Conservation (phyloP, 2,329 filamentous ascomycete genomes). For the Colletotrichum truncatum region DNA sequence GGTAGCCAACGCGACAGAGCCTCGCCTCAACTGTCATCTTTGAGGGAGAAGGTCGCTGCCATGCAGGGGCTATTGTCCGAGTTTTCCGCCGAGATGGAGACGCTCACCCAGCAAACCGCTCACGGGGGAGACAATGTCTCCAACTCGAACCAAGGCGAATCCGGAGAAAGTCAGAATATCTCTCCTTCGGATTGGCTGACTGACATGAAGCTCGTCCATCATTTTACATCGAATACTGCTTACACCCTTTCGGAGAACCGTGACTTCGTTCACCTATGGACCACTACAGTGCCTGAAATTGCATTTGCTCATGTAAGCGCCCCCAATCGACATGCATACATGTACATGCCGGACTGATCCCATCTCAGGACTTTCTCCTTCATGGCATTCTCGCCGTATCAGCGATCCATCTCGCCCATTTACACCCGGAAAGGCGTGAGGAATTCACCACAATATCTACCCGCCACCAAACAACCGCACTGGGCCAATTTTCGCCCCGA, state of each 20-base stretch:
- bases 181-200: conserved; percentile 11
- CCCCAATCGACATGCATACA: no score
- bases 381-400: conserved; percentile 33
- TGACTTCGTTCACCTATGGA: conserved; percentile 24
- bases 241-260: conserved; percentile 20
- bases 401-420: conserved; percentile 30
- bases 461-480: conserved; percentile 30
- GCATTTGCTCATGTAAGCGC: conserved; percentile 18
- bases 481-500: conserved; percentile 28
- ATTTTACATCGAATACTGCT: conserved; percentile 20
- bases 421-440: conserved; percentile 23
- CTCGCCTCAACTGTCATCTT: conserved; percentile 9
- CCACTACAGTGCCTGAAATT: conserved; percentile 19
- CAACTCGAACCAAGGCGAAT: neutral
- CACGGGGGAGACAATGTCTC: neutral
- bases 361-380: conserved; percentile 31
- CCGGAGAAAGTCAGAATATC: neutral
- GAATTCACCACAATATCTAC: conserved; percentile 30
- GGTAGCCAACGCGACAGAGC: conserved; percentile 2
- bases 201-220: conserved; percentile 23
- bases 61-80: conserved; percentile 20
- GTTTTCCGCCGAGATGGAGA: conserved; percentile 17
- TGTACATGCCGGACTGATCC: no score
- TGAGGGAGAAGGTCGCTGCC: conserved; percentile 20
- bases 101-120: neutral